Base-by-base conservation (phyloP, 2,329 filamentous ascomycete genomes). In the Xylariaceae sp. region DNA sequence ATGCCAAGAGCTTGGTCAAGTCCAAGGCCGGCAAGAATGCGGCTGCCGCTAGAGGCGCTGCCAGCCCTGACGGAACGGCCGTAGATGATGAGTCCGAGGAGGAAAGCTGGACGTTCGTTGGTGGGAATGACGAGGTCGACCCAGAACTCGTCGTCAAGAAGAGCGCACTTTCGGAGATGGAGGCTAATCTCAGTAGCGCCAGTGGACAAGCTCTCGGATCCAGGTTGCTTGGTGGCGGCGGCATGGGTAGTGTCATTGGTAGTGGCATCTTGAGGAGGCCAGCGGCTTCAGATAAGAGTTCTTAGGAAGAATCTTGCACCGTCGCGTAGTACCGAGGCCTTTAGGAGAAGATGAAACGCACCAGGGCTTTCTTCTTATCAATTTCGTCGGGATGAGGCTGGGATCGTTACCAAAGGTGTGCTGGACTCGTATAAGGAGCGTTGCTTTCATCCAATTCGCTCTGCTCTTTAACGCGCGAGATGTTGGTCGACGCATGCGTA, bases 71-170 rank as follows among this genome's bases (percentile, higher is more conserved):
- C 36, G 61, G 50, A 37, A 55, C 50, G 44, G 66, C 63, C 47
- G 62, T 55, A 39, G 62, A 66, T 15, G 71, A 77, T 30, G 82
- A 82, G 24, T 81, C 83, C 11, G 83, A 85, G 47, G 83, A 87
- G 55, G 89, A 94, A 61, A 87, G 83, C 59, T 97, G 90, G 91
- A 96, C 90, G 0, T 89, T 96, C 64, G 77, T 96, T 16, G 89
- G 87, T 4, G 67, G 64, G 11, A 29, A 29, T 22, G 62, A 64
- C 18, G 64, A 65, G 22, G 45, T 60, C 16, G 56, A 61, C 26
- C 45, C 56, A 1, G 61, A 64, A 30, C 47, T 59, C 15, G 45
- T 54, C 4, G 50, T 55, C n/a, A 60, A 57, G 56, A 59, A 61
- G 41, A 51, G 45, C 37, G 46, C 46, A 19, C 50, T 57, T 15